phyloP scores from a whole-genome alignment of 805 yeast species.

The Huiozyma sinensis region DNA sequence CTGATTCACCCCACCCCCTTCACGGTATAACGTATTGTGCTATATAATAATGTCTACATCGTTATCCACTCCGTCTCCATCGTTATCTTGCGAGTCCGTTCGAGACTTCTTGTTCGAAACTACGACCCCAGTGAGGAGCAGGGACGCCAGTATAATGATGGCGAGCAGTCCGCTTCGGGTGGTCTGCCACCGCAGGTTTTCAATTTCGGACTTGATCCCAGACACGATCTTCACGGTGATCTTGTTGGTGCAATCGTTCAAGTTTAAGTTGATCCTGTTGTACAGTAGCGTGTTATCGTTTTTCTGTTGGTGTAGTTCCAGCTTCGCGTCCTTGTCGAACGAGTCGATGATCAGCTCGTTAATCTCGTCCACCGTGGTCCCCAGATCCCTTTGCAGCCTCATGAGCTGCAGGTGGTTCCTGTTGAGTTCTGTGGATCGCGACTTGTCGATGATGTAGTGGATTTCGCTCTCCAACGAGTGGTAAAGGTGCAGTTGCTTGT shows the following conservation, averaged over 20 bases:
- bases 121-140: slow-evolving; percentile 45
- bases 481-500: slow-evolving; percentile 78
- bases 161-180: slow-evolving; percentile 81
- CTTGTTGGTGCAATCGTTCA: slow-evolving; percentile 76
- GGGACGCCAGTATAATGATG: slow-evolving; percentile 52
- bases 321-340: slow-evolving; percentile 65
- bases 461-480: slow-evolving; percentile 89
- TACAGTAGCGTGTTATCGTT: slow-evolving; percentile 73
- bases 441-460: slow-evolving; percentile 61
- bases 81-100: neutral
- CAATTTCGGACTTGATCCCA: slow-evolving; percentile 77
- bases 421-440: slow-evolving; percentile 59
- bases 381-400: slow-evolving; percentile 60
- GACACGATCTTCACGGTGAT: slow-evolving; percentile 74
- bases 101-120: slow-evolving; percentile 19
- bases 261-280: slow-evolving; percentile 51
- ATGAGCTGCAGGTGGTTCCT: slow-evolving; percentile 57
- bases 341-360: slow-evolving; percentile 49
- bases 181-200: slow-evolving; percentile 84
- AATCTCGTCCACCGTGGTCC: slow-evolving; percentile 64
- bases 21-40: no score
- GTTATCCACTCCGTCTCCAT: neutral
- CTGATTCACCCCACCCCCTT: neutral
- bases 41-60: slow-evolving; percentile 1
- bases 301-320: slow-evolving; percentile 77